Conservation (phyloP, 768 basidiomycete species). For the Boletus patriciae region DNA sequence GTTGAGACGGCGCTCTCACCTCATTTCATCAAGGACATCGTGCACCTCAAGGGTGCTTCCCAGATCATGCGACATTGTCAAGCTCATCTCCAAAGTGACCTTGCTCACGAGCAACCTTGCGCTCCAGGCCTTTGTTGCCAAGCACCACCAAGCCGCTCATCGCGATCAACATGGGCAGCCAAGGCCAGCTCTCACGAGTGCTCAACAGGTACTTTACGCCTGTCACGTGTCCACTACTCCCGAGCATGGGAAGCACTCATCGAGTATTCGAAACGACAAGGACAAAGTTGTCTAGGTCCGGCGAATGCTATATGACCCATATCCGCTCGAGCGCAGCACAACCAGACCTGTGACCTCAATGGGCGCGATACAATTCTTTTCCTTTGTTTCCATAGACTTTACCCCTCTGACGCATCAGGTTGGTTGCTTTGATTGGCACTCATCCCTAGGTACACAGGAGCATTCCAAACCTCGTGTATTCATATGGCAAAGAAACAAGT, state of each 20-base stretch:
- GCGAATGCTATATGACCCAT: no score
- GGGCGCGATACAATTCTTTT: no score
- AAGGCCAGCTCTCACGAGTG: constrained; percentile 88
- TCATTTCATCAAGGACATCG: constrained; percentile 57
- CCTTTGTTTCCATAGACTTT: no score
- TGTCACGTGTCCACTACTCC: constrained; percentile 86
- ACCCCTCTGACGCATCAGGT: no score
- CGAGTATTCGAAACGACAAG: no score
- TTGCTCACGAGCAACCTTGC: constrained; percentile 75
- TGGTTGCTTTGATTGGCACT: no score
- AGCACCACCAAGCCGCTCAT: constrained; percentile 76
- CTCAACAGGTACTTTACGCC: constrained; percentile 86
- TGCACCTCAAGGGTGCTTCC: constrained; percentile 63
- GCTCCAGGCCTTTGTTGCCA: constrained; percentile 68
- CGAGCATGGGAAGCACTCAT: constrained; percentile 37
- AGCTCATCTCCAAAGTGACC: constrained; percentile 86
- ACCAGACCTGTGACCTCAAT: no score
- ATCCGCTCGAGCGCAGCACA: no score
- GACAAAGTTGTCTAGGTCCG: no score
- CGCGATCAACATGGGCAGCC: constrained; percentile 90
- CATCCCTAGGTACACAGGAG: no score
- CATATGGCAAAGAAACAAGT: no score
- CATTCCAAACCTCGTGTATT: no score
- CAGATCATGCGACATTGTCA: constrained; percentile 91
- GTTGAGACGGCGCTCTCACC: constrained; percentile 80